These are phyloP conservation scores for Choricystis sp. DNA, from an alignment of 139 green algal species.

Conservation along the genomic window DNA sequence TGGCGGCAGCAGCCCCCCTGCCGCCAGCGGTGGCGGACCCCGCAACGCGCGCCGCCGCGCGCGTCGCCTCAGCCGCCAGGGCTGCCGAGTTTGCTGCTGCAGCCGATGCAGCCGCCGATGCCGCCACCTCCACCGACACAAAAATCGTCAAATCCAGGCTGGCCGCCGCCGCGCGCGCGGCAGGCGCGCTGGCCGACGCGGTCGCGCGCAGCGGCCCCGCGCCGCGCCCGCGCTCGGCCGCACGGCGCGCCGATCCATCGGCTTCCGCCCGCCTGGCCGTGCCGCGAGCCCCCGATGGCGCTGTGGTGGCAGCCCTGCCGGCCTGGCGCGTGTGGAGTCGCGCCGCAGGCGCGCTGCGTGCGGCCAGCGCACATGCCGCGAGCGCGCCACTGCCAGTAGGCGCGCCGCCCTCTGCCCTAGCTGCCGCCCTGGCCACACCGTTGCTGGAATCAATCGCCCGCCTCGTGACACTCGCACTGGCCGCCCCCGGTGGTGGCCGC, in stretches of 20 bases:
- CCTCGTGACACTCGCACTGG: not conserved
- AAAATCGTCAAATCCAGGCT: not conserved
- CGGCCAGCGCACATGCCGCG: not conserved
- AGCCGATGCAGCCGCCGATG: not conserved
- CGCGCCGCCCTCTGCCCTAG: not conserved
- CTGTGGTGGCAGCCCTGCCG: not conserved
- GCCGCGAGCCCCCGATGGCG: not conserved
- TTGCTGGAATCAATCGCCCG: not conserved
- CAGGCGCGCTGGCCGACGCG: not conserved
- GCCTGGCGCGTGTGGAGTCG: not conserved
- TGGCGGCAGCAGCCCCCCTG: not conserved
- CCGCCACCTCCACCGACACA: not conserved
- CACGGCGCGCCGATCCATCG: not conserved
- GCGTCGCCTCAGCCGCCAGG: not conserved
- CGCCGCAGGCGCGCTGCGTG: not conserved
- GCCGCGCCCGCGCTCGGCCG: too few species aligned
- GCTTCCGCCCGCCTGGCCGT: not conserved
- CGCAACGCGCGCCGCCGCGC: too few species aligned
- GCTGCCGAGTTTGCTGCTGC: not conserved
- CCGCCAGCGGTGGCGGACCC: too few species aligned
- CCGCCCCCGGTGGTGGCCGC: too few species aligned
- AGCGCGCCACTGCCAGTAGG: not conserved
- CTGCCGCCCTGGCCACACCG: not conserved
- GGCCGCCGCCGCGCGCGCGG: too few species aligned
- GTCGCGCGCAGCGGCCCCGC: not conserved